Conservation (phyloP, 1,139 yeast species). For the Nakaseomyces uthaithaninus region DNA sequence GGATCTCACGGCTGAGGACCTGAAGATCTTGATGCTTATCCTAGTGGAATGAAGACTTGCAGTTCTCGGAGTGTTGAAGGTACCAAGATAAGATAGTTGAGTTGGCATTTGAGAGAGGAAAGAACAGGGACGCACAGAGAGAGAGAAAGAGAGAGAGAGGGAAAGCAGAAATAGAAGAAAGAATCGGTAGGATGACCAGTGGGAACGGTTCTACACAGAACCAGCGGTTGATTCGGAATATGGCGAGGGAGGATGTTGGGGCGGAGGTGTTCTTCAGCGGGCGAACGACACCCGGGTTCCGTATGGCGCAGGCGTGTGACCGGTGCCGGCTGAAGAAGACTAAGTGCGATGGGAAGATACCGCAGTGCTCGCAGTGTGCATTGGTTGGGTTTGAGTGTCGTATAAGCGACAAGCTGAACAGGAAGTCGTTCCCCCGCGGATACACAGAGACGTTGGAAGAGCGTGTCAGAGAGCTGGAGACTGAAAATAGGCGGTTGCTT, state of each 20-base stretch:
- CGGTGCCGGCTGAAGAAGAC: constrained; percentile 72
- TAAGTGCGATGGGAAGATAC: constrained; percentile 33
- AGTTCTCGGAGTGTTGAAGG: too few species aligned
- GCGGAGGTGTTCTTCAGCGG: constrained; percentile 4
- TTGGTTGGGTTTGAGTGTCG: constrained; percentile 66
- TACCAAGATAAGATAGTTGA: too few species aligned
- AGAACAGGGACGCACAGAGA: too few species aligned
- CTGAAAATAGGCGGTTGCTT: constrained; percentile 43
- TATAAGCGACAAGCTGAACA: constrained; percentile 60
- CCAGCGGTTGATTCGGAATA: constrained; percentile 3
- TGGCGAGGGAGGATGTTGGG: neutral
- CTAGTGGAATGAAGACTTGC: too few species aligned
- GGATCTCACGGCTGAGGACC: too few species aligned
- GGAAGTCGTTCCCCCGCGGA: constrained; percentile 67
- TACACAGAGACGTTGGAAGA: constrained; percentile 64
- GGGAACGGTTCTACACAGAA: constrained; percentile 1
- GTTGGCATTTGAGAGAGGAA: too few species aligned
- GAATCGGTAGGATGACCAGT: too few species aligned
- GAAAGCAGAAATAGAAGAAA: too few species aligned
- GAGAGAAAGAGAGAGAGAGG: too few species aligned
- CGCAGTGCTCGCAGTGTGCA: constrained; percentile 55
- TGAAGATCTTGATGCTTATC: too few species aligned
- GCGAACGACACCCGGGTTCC: constrained; percentile 34
- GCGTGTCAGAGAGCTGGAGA: constrained; percentile 52
- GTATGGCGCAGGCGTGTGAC: constrained; percentile 77